These are phyloP conservation scores for Clarireedia monteithiana DNA, from an alignment of 2,329 filamentous ascomycete genomes.

Conservation along the genomic window DNA sequence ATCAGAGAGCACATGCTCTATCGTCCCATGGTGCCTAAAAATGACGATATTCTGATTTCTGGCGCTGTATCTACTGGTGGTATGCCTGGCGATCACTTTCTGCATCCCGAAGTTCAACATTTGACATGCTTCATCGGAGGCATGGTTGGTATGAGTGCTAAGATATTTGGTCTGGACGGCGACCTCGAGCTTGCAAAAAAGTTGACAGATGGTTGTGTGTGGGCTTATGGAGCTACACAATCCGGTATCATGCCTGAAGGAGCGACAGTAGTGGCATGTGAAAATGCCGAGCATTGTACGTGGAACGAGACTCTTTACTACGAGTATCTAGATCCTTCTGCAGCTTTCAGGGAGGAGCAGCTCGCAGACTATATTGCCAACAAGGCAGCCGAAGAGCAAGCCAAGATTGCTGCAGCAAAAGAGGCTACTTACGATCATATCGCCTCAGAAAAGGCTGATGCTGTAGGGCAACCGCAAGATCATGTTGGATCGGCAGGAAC, in stretches of 20 bases:
- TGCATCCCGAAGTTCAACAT: constrained; percentile 38
- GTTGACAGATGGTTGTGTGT: constrained; percentile 62
- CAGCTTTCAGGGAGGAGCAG: constrained; percentile 35
- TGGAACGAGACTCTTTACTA: constrained; percentile 28
- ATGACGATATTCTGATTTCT: constrained; percentile 66
- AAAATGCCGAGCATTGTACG: constrained; percentile 19
- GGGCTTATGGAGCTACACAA: constrained; percentile 55
- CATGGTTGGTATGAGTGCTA: constrained; percentile 60
- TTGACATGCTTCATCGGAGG: constrained; percentile 63
- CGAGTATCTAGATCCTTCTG: constrained; percentile 30
- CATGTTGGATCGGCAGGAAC: not conserved
- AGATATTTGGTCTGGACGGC: constrained; percentile 49
- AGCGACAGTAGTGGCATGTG: constrained; percentile 42
- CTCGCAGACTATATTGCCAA: constrained; percentile 34
- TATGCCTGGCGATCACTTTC: constrained; percentile 35
- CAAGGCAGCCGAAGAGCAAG: constrained; percentile 27
- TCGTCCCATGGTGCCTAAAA: constrained; percentile 62
- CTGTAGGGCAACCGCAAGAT: not conserved
- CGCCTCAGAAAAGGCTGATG: not conserved
- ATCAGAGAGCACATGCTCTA: constrained; percentile 69
- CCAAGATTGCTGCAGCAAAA: not conserved
- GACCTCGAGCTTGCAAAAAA: constrained; percentile 57
- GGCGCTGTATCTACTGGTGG: constrained; percentile 49
- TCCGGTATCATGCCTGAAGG: constrained; percentile 60
- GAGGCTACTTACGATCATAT: not conserved